A percentile compares a stretch with the other conserved stretches of the same genome.
These are phyloP conservation scores for Mercurialis annua DNA, from an alignment of 345 rosid genomes.

Conservation along the genomic window DNA sequence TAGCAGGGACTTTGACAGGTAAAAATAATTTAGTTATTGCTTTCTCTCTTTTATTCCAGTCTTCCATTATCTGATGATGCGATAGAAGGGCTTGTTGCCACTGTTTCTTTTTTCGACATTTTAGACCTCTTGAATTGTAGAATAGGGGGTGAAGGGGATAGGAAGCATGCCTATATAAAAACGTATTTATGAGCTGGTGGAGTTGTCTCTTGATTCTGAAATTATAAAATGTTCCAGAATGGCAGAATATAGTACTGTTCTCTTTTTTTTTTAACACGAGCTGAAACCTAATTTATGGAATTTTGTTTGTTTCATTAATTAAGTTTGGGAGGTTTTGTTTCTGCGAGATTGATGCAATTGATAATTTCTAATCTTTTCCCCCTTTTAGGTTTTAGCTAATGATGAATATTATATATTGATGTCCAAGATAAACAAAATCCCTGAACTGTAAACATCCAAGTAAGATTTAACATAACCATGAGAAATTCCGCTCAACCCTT, in stretches of 20 bases:
- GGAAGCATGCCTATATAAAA: background rate
- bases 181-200: background rate
- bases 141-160: background rate
- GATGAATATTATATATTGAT: too few species aligned
- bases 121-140: background rate
- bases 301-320: too few species aligned
- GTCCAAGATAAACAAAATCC: too few species aligned
- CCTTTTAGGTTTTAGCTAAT: too few species aligned
- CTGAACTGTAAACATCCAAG: background rate
- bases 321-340: too few species aligned
- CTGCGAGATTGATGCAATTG: too few species aligned
- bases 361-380: background rate
- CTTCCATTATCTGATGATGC: background rate
- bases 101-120: background rate
- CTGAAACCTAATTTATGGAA: too few species aligned
- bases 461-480: background rate
- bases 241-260: background rate
- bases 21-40: constrained; percentile 14
- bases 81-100: background rate
- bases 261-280: background rate
- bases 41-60: constrained; percentile 4
- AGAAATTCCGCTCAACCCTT: background rate
- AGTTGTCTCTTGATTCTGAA: background rate
- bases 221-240: background rate
- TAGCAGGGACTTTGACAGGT: constrained; percentile 73